Conservation (phyloP, 169 alveolate species). For the Plasmodium adleri region DNA sequence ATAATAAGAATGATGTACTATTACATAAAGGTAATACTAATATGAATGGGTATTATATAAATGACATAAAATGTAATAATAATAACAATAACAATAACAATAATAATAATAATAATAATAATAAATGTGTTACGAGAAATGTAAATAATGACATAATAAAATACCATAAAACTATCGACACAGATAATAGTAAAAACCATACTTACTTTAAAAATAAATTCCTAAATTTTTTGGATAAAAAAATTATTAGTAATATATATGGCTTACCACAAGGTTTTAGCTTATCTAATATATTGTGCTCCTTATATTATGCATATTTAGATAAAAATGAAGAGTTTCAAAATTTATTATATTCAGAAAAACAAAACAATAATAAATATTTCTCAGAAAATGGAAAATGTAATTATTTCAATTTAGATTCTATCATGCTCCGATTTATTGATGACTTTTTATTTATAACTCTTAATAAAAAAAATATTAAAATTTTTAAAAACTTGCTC, state of each 20-base stretch:
- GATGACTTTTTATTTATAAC: conserved; percentile 73
- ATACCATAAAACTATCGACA: conserved; percentile 4
- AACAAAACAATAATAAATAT: background rate
- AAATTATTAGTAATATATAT: conserved; percentile 53
- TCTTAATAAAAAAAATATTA: conserved; percentile 53
- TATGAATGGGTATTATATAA: too few relatives aligned
- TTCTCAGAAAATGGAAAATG: background rate
- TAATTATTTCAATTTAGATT: conserved; percentile 25
- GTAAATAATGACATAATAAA: background rate
- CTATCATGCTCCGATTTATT: conserved; percentile 49
- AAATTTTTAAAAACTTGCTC: conserved; percentile 39
- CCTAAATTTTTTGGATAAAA: conserved; percentile 58
- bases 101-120: background rate
- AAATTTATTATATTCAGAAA: conserved; percentile 41
- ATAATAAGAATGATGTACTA: too few relatives aligned
- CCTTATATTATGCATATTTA: conserved; percentile 68
- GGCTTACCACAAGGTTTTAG: conserved; percentile 76
- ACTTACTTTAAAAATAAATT: conserved; percentile 22
- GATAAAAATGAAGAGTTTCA: conserved; percentile 76
- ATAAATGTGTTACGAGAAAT: background rate
- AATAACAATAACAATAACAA: background rate
- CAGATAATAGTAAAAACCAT: conserved; percentile 4
- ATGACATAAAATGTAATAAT: background rate
- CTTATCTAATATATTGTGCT: conserved; percentile 64
- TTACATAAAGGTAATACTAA: too few relatives aligned